Evolutionary conservation across 257 asterid genomes (phyloP), one percentile per base, ranked within the genome.

Genomic region (Vinca minor): DNA sequence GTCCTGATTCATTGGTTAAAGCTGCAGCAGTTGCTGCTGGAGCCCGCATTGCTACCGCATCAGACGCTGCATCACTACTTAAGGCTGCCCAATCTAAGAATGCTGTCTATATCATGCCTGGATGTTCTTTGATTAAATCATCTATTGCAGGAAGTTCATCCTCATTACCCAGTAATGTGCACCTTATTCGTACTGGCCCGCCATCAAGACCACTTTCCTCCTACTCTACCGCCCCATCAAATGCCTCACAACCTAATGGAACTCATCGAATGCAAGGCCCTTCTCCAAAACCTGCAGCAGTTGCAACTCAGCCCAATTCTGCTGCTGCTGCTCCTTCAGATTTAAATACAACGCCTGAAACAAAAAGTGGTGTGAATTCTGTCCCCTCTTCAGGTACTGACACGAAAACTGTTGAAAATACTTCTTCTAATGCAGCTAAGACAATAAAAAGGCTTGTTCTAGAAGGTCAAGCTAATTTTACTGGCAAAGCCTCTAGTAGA

Each of bases 1-100:
- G 68, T 50, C 77, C 78, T 5, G 91, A 82, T 69, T 80, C 93
- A 59, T 67, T 82, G 88, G 83, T 82, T 74, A 87, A 85, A 85
- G 90, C 88, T 50, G 84, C 93, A 57, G 96, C 93, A 59, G 84
- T 87, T 69, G 93, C 87, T 69, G 97, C 93, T 45, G 96, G 96
- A 69, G 85, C 95, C 28, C 91, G 86, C 60, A 78, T 87, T 64
- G 93, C 85, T 68, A 78, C 87, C 64, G 73, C 87, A 3, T 73
- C 88, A 2, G 91, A 79, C 67, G 85, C 86, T 44, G 82, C 93
- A 45, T 73, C 93, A 38, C 77, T 82, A 52, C 66, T 81, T 6
- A 89, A 76, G 65, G 93, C 93, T 38, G 82, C 83, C 21, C 85
- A 77, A 25, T 78, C 89, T 62, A 87, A 79, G 71, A 82, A 85